Percentiles rank a stretch among this genome's conserved stretches.
Conservation (phyloP, 2,329 filamentous ascomycete genomes). For the Phoma sp. region DNA sequence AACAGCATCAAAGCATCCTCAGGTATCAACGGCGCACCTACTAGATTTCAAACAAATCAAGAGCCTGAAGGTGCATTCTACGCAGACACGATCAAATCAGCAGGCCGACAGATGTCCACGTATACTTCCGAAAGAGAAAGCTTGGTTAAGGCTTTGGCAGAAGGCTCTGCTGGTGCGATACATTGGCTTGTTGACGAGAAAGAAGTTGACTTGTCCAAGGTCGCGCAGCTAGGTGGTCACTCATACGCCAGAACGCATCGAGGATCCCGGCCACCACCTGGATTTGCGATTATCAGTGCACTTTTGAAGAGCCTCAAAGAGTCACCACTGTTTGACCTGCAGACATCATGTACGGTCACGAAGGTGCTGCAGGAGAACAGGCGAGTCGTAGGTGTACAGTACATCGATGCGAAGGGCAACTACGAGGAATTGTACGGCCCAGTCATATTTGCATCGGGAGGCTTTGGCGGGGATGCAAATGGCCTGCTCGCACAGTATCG, state of each 20-base stretch:
- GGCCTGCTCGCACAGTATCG: slow-evolving; percentile 63
- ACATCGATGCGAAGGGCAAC: slow-evolving; percentile 43
- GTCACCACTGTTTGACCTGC: slow-evolving; percentile 58
- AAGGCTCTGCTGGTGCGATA: slow-evolving; percentile 57
- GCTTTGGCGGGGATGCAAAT: slow-evolving; percentile 66
- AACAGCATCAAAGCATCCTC: slow-evolving; percentile 72
- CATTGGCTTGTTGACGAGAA: slow-evolving; percentile 64
- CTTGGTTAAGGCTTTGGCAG: slow-evolving; percentile 58
- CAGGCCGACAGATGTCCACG: slow-evolving; percentile 50
- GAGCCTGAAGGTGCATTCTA: slow-evolving; percentile 54
- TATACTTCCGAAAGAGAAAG: slow-evolving; percentile 45
- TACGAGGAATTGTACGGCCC: slow-evolving; percentile 56
- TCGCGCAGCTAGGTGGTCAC: slow-evolving; percentile 67
- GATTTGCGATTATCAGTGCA: slow-evolving; percentile 63
- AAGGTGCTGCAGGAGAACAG: slow-evolving; percentile 50
- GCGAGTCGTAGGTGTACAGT: slow-evolving; percentile 61
- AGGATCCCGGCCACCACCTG: slow-evolving; percentile 63
- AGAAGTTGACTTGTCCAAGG: slow-evolving; percentile 63
- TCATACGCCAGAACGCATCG: slow-evolving; percentile 63
- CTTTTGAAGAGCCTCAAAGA: slow-evolving; percentile 60
- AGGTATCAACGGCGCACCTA: slow-evolving; percentile 68
- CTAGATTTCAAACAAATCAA: slow-evolving; percentile 58
- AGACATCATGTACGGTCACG: slow-evolving; percentile 61
- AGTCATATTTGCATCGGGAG: slow-evolving; percentile 66
- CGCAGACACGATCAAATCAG: slow-evolving; percentile 64